Percentiles rank a stretch among this genome's conserved stretches.
Evolutionary conservation across 768 basidiomycete genomes (phyloP).

Genomic region (Trametes punicea): DNA sequence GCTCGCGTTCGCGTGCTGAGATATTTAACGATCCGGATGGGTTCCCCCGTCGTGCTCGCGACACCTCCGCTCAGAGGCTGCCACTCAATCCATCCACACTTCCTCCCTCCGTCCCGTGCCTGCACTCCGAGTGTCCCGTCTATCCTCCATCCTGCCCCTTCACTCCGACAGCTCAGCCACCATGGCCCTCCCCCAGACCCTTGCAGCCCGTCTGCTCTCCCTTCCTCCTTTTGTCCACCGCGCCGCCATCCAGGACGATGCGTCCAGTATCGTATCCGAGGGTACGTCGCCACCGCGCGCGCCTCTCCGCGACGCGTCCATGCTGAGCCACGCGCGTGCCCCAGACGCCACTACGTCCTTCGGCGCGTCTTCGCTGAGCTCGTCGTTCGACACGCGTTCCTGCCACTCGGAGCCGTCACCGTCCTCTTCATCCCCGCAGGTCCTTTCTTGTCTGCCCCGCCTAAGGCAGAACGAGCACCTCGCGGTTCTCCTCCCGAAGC

Average conservation of each 20-base stretch:
- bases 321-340: conserved; percentile 5
- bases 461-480: conserved; percentile 60
- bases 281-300: conserved; percentile 8
- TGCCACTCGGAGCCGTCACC: conserved; percentile 24
- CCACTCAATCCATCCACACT: background rate
- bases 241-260: conserved; percentile 13
- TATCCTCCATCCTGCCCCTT: background rate
- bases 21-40: conserved; percentile 18
- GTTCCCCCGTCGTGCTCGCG: conserved; percentile 19
- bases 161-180: background rate
- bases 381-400: conserved; percentile 26
- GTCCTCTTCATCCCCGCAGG: conserved; percentile 15
- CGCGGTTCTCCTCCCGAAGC: conserved; percentile 66
- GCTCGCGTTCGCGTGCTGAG: conserved; percentile 6
- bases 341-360: conserved; percentile 23
- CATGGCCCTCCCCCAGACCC: conserved; percentile 13
- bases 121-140: too few species aligned
- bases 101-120: background rate
- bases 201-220: conserved; percentile 10
- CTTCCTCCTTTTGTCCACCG: conserved; percentile 4
- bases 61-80: conserved; percentile 20
- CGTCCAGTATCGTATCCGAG: conserved; percentile 15
- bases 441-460: conserved; percentile 21
- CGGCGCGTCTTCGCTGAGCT: conserved; percentile 26
- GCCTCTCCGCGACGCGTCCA: background rate